phyloP scores from a whole-genome alignment of 768 basidiomycete species.

The Pleurotus giganteus region DNA sequence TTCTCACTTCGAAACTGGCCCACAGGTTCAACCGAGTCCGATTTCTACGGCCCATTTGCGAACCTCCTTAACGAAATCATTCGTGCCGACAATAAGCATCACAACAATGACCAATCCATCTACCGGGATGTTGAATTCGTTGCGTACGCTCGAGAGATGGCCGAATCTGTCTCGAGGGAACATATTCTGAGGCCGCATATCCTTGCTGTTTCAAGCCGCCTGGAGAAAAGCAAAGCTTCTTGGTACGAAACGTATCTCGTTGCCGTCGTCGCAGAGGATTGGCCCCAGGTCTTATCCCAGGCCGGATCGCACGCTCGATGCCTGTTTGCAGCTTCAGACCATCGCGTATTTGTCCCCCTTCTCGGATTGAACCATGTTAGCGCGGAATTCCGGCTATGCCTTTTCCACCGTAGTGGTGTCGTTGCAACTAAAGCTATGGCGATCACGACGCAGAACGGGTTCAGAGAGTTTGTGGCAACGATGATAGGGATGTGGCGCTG shows the following conservation, averaged over 20 bases:
- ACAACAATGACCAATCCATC: neutral
- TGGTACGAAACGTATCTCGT: neutral
- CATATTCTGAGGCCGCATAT: neutral
- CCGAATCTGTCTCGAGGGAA: neutral
- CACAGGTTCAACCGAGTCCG: neutral
- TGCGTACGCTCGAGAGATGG: neutral
- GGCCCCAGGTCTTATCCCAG: slow-evolving; percentile 2
- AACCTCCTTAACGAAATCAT: neutral
- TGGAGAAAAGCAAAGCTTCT: neutral
- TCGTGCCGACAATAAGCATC: neutral
- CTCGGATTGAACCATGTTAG: slow-evolving; percentile 4
- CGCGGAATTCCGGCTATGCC: slow-evolving; percentile 4
- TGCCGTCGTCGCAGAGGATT: slow-evolving; percentile 3
- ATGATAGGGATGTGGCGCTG: slow-evolving; percentile 1
- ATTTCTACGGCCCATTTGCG: neutral
- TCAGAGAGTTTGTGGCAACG: slow-evolving; percentile 7
- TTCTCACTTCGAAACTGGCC: neutral
- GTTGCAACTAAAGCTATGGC: neutral
- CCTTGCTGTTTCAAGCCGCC: neutral
- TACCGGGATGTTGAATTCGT: neutral
- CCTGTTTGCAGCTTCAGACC: slow-evolving; percentile 6
- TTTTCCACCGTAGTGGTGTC: slow-evolving; percentile 10
- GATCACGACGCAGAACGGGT: neutral
- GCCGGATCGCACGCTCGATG: slow-evolving; percentile 5
- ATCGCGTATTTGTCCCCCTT: slow-evolving; percentile 1